A percentile compares a stretch with the other conserved stretches of the same genome.
phyloP scores from a whole-genome alignment of 2,329 filamentous ascomycete genomes.

The Tolypocladium album region DNA sequence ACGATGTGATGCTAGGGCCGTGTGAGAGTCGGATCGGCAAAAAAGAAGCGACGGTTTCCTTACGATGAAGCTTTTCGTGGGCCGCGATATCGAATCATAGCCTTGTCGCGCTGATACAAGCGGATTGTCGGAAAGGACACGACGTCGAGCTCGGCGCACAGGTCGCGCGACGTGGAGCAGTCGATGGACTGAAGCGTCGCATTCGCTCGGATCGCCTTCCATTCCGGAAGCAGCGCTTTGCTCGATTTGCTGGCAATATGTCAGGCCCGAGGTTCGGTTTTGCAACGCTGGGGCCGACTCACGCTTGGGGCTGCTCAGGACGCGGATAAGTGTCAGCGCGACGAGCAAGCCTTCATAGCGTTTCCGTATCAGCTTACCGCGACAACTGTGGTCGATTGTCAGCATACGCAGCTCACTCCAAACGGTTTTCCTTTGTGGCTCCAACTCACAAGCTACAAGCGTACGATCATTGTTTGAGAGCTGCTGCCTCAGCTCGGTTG shows the following conservation, averaged over 20 bases:
- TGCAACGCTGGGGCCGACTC: not conserved
- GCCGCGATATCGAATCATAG: conserved; percentile 30
- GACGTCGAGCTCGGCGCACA: conserved; percentile 31
- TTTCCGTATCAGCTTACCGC: conserved; percentile 2
- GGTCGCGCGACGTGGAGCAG: conserved; percentile 20
- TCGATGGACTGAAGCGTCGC: conserved; percentile 24
- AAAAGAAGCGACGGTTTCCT: not conserved
- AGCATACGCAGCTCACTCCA: not conserved
- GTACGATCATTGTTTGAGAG: conserved; percentile 9
- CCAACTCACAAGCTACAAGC: conserved; percentile 21
- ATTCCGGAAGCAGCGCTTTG: conserved; percentile 7
- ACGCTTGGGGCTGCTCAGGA: conserved; percentile 5
- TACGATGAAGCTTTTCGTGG: conserved; percentile 26
- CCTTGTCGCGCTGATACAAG: conserved; percentile 24
- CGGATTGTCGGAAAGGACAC: conserved; percentile 36
- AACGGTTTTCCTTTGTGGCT: not conserved
- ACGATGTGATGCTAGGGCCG: conserved; percentile 18
- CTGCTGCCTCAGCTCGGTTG: conserved; percentile 2
- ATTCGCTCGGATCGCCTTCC: conserved; percentile 5
- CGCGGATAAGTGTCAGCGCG: not conserved
- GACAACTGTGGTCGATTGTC: conserved; percentile 3
- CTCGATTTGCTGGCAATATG: conserved; percentile 4
- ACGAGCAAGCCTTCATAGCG: not conserved
- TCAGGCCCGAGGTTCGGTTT: not conserved
- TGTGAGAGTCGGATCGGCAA: not conserved